phyloP scores from a whole-genome alignment of 352 stramenopile species.

The Phytophthora pseudosyringae region DNA sequence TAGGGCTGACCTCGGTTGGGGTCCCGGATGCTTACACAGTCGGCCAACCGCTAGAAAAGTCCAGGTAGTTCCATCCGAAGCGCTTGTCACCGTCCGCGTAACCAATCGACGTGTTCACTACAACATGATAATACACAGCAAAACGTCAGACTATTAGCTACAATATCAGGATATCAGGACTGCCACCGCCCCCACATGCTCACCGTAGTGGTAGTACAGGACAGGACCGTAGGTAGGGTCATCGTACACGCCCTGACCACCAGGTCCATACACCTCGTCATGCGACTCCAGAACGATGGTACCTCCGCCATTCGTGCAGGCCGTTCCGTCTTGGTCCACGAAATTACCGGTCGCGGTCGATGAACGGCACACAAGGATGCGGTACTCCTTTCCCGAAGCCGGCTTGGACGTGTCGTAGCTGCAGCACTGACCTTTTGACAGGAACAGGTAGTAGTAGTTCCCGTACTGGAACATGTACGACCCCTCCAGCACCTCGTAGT shows the following conservation, averaged over 20 bases:
- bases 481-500: constrained; percentile 42
- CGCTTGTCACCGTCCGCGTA: constrained; percentile 56
- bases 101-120: constrained; percentile 25
- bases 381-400: constrained; percentile 56
- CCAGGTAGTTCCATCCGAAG: constrained; percentile 56
- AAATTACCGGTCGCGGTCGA: constrained; percentile 35
- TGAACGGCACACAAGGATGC: constrained; percentile 54
- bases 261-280: neutral
- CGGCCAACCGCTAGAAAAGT: too few relatives aligned
- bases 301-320: constrained; percentile 41
- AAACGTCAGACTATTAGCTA: too few relatives aligned
- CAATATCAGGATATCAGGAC: too few relatives aligned
- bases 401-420: constrained; percentile 32
- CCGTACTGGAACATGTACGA: constrained; percentile 50
- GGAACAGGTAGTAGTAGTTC: constrained; percentile 61
- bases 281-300: constrained; percentile 48
- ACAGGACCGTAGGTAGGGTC: constrained; percentile 21
- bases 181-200: too few relatives aligned
- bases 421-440: constrained; percentile 48
- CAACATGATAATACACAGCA: neutral
- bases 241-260: constrained; percentile 16
- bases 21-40: too few relatives aligned
- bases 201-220: constrained; percentile 31
- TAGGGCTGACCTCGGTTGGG: too few relatives aligned
- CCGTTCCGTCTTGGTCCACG: constrained; percentile 41